These are phyloP conservation scores for Leccinum pallidistipes DNA, from an alignment of 1,284 basidiomycete species.

Conservation along the genomic window DNA sequence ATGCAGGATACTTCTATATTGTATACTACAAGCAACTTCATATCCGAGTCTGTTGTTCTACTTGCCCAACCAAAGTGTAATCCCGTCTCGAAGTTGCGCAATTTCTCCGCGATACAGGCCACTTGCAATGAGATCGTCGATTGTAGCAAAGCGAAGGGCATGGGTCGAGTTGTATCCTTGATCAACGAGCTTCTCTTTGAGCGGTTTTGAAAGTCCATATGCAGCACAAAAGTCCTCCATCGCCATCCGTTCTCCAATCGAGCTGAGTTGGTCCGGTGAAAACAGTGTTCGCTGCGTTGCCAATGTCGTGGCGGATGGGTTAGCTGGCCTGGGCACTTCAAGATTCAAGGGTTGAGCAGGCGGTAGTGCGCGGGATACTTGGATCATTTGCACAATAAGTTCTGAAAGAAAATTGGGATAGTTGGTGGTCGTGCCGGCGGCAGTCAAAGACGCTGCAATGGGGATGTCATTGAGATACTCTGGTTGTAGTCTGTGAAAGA, in stretches of 20 bases:
- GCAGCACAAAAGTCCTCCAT: background rate
- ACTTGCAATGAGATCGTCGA: background rate
- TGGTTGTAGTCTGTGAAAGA: conserved; percentile 56
- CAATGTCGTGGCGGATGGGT: background rate
- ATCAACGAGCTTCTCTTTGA: background rate
- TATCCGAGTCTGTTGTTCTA: background rate
- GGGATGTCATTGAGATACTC: conserved; percentile 95
- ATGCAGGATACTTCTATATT: background rate
- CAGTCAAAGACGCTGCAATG: conserved; percentile 52
- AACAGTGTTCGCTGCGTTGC: background rate
- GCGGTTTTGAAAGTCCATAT: background rate
- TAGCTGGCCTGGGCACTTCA: background rate
- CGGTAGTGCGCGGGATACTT: background rate
- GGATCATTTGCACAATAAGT: background rate
- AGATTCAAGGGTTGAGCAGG: background rate
- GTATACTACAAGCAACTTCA: too few relatives aligned
- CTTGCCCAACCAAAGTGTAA: background rate
- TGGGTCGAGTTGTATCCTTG: background rate
- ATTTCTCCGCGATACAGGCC: background rate
- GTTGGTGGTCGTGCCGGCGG: background rate
- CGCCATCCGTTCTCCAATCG: background rate
- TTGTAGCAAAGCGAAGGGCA: background rate
- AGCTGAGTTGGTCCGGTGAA: background rate
- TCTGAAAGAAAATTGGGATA: background rate
- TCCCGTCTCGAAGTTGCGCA: background rate